Percentiles rank a stretch among this genome's conserved stretches.
These are phyloP conservation scores for Rhodotorula toruloides DNA, from an alignment of 768 basidiomycete species.

Conservation along the genomic window DNA sequence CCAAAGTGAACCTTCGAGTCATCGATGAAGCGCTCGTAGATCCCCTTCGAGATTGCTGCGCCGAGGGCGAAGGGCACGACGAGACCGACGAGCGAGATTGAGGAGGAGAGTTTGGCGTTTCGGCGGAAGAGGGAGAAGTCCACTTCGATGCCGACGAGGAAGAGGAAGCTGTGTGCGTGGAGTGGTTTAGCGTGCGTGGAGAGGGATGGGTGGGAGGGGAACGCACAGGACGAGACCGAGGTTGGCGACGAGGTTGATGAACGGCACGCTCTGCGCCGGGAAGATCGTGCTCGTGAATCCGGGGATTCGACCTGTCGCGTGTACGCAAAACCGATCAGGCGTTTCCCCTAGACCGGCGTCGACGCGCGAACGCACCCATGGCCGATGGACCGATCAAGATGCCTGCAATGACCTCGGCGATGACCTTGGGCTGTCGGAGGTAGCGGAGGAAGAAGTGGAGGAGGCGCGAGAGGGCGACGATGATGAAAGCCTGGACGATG, in stretches of 20 bases:
- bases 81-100: constrained; percentile 65
- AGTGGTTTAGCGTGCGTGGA: not conserved
- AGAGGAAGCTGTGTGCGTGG: constrained; percentile 6
- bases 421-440: constrained; percentile 83
- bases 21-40: constrained; percentile 63
- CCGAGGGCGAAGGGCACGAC: constrained; percentile 75
- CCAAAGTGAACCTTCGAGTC: constrained; percentile 58
- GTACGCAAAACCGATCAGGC: not conserved
- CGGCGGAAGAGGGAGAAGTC: constrained; percentile 65
- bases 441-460: constrained; percentile 61
- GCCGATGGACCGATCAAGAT: constrained; percentile 68
- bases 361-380: constrained; percentile 12
- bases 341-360: not conserved
- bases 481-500: constrained; percentile 50
- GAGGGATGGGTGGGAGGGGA: constrained; percentile 54
- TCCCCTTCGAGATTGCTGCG: constrained; percentile 64
- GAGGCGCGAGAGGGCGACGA: constrained; percentile 71
- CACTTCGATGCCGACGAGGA: constrained; percentile 66
- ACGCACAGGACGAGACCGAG: constrained; percentile 53
- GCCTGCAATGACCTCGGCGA: constrained; percentile 63
- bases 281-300: constrained; percentile 76
- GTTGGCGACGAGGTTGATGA: constrained; percentile 66
- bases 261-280: constrained; percentile 59
- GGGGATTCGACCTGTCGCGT: constrained; percentile 56
- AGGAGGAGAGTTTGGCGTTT: constrained; percentile 57